Conservation (phyloP, 805 yeast species). For the Barnettozyma botsteinii region DNA sequence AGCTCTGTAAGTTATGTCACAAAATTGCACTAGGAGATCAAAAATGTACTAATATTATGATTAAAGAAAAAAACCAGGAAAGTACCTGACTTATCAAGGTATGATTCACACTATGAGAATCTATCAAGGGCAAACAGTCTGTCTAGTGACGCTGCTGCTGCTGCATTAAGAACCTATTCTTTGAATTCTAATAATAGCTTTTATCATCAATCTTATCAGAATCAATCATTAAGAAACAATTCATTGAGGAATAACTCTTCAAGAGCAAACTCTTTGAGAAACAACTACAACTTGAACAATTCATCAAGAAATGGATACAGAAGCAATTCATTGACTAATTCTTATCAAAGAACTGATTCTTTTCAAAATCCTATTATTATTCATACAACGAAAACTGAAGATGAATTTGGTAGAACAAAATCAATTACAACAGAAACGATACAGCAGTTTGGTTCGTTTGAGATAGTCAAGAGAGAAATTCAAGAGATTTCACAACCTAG, state of each 20-base stretch:
- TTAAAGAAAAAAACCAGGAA: slow-evolving; percentile 7
- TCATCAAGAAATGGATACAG: slow-evolving; percentile 2
- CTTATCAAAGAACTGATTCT: no score
- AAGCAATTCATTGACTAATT: no score
- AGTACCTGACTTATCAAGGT: slow-evolving; percentile 8
- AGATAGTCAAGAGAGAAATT: slow-evolving; percentile 43
- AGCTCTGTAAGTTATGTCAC: background rate
- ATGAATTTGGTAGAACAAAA: slow-evolving; percentile 45
- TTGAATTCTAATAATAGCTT: background rate
- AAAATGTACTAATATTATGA: no score
- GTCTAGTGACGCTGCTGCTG: slow-evolving; percentile 10
- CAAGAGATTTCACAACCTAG: slow-evolving; percentile 20
- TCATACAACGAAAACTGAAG: slow-evolving; percentile 46
- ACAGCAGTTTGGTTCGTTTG: slow-evolving; percentile 42
- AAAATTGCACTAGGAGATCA: no score
- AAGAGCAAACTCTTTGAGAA: slow-evolving; percentile 1
- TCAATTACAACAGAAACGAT: slow-evolving; percentile 52
- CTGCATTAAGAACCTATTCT: slow-evolving; percentile 9
- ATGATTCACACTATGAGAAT: slow-evolving; percentile 5
- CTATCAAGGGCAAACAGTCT: slow-evolving; percentile 7
- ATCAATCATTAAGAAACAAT: slow-evolving; percentile 2
- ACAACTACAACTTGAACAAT: no score
- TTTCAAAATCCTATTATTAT: slow-evolving; percentile 29
- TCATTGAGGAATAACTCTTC: background rate
- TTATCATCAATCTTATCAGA: background rate